Base-by-base conservation (phyloP, 75 land plant species). In the Cryptomeria japonica region DNA sequence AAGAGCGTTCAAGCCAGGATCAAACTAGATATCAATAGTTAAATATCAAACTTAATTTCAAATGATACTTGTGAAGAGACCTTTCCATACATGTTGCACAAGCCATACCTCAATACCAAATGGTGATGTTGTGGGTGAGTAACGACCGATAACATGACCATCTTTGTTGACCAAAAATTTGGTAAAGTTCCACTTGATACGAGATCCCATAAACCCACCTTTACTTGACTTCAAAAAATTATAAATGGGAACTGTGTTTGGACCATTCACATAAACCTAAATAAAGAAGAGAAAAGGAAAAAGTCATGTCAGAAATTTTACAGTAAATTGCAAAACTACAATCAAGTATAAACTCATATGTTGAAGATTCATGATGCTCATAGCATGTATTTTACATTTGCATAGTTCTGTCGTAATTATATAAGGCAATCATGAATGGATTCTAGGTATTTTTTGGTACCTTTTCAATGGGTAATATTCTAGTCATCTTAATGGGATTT, bases 241-340 rank as follows among this genome's bases (percentile, higher is more conserved):
- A 89, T 92, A 95, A 18, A 95, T 84, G 32, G 96, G 96, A 49
- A 90, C 96, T 56, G 94, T 56, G 22, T 93, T 44, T 85, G 88
- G 86, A 8, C 96, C 96, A 90, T 95, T 95, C 16, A 94, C 95
- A n/a, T 90, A 86, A 41, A 95, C 93, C 96, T 94, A 18, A n/a
- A 61, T 51, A 75, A n/a, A 41, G 5, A 55, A n/a, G 31, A 55
- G 12, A 87, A 88, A 55, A n/a, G 31, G 38, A 3, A 87, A 88
- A 88, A 14, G 0, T 22, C 46, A 31, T 42, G 12, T 82, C 84
- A 46, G 84, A 82, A 44, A 12, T 46, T 82, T n/a, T 28, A 25
- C 51, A 42, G n/a, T 41, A 11, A 82, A 44, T 25, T 80, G 84
- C 18, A 42, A 80, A 44, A 39, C 39, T 22, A 19, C 0, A 2